These are phyloP conservation scores for Rugonectria rugulosa DNA, from an alignment of 2,329 filamentous ascomycete genomes.

Conservation along the genomic window DNA sequence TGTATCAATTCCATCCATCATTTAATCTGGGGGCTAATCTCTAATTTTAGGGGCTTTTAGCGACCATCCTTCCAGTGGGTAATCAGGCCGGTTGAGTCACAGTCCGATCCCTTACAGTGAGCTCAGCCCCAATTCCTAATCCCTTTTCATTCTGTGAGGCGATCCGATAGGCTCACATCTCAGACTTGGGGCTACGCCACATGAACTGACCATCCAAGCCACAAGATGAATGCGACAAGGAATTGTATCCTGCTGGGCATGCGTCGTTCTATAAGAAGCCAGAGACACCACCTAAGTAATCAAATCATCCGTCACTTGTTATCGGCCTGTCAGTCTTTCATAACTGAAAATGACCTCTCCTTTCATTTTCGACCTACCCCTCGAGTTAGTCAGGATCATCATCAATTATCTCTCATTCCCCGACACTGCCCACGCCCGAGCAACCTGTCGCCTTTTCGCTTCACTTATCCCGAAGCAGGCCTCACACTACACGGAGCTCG, in stretches of 20 bases:
- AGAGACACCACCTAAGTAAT: no score
- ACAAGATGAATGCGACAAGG: no score
- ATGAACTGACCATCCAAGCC: background rate
- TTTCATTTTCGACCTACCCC: conserved; percentile 5
- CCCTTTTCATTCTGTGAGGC: background rate
- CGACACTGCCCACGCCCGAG: conserved; percentile 12
- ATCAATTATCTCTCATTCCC: conserved; percentile 6
- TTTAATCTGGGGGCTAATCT: no score
- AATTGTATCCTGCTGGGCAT: no score
- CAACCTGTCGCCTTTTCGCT: conserved; percentile 16
- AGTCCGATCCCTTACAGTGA: background rate
- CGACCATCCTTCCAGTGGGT: no score
- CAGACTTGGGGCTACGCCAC: background rate
- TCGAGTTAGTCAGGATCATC: conserved; percentile 7
- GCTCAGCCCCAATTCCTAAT: background rate
- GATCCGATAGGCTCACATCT: background rate
- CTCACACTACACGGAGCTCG: conserved; percentile 3
- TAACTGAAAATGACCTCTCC: background rate
- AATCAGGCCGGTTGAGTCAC: background rate
- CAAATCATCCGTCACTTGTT: no score
- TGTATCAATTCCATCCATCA: no score
- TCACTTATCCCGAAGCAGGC: conserved; percentile 8
- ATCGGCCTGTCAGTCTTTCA: no score
- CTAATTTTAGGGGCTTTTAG: no score
- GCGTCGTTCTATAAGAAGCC: no score